These are phyloP conservation scores for Amylocarpus encephaloides DNA, from an alignment of 2,329 filamentous ascomycete genomes.

Conservation along the genomic window DNA sequence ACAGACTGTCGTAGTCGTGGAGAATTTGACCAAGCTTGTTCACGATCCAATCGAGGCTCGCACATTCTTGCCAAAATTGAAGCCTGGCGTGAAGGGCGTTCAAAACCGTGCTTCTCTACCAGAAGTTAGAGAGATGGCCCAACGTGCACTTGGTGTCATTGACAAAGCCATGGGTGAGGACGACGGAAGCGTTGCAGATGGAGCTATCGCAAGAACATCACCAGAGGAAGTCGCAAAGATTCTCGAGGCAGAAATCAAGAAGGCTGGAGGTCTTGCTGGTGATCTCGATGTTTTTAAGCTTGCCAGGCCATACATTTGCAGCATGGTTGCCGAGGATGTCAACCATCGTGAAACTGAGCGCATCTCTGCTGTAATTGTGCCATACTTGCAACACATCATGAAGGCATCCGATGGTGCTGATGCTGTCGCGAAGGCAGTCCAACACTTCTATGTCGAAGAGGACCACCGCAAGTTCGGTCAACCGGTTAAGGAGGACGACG, in stretches of 20 bases:
- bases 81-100: slow-evolving; percentile 87
- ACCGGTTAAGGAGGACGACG: slow-evolving; percentile 80
- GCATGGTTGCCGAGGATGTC: slow-evolving; percentile 82
- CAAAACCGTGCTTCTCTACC: slow-evolving; percentile 83
- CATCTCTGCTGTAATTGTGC: slow-evolving; percentile 60
- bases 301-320: slow-evolving; percentile 67
- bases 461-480: slow-evolving; percentile 82
- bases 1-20: slow-evolving; percentile 92
- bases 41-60: slow-evolving; percentile 93
- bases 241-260: slow-evolving; percentile 70
- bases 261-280: slow-evolving; percentile 54
- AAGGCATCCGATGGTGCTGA: slow-evolving; percentile 52
- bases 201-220: slow-evolving; percentile 55
- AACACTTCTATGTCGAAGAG: slow-evolving; percentile 73
- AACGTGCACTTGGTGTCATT: slow-evolving; percentile 77
- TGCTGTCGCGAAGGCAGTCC: slow-evolving; percentile 64
- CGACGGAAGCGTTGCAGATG: slow-evolving; percentile 48
- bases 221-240: slow-evolving; percentile 68
- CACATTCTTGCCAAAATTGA: slow-evolving; percentile 89
- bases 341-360: slow-evolving; percentile 75
- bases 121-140: slow-evolving; percentile 86
- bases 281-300: slow-evolving; percentile 61
- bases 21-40: slow-evolving; percentile 97
- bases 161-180: slow-evolving; percentile 83
- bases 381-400: slow-evolving; percentile 70